Evolutionary conservation across 139 green algal genomes (phyloP), one percentile per base, ranked within the genome.

Genomic region (Micractinium sp.): DNA sequence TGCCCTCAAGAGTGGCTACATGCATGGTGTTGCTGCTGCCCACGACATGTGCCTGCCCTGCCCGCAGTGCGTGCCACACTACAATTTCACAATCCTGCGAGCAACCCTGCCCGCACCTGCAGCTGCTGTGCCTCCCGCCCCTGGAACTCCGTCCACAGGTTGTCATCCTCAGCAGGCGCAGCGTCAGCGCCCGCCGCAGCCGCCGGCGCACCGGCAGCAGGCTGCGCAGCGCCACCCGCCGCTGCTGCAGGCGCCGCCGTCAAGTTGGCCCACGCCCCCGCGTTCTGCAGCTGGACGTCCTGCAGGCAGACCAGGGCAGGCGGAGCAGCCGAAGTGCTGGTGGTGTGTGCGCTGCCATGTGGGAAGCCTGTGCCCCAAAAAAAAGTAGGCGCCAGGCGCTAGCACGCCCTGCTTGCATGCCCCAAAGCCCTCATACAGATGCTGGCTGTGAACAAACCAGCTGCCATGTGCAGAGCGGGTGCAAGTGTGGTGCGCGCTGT

Each of bases 81-180:
- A 12, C 53, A 0, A 0, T 41, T 61, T 4, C 82, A 12, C 86
- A 5, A 13, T 31, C 5, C 73, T 35, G 60, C n/a, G 31, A 15
- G 35, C 20, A 75, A 7, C 7, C 20, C 27, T 20, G 27, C 39
- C 18, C 67, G 25, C 76, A 77, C 82, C 87, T 87, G 81, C 87
- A 89, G 82, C 91, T 93, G 85, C 73, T 91, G 76, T 66, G 86
- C 69, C 87, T 93, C 92, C 16, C 89, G 81, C 16, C 85, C 88
- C 90, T 93, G 81, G 85, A 94, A 94, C 88, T 94, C 90, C 16
- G 82, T 87, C 92, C 92, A 94, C 79, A 94, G 76, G 36, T 91
- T 86, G 80, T 94, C 92, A 25, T 92, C 88, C 81, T 94, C 87
- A 7, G 66, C 87, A 19, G 73, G 73, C 56, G 27, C 76, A 27